These are phyloP conservation scores for Phytopythium mirpurense DNA, from an alignment of 352 stramenopile genomes.

Conservation along the genomic window DNA sequence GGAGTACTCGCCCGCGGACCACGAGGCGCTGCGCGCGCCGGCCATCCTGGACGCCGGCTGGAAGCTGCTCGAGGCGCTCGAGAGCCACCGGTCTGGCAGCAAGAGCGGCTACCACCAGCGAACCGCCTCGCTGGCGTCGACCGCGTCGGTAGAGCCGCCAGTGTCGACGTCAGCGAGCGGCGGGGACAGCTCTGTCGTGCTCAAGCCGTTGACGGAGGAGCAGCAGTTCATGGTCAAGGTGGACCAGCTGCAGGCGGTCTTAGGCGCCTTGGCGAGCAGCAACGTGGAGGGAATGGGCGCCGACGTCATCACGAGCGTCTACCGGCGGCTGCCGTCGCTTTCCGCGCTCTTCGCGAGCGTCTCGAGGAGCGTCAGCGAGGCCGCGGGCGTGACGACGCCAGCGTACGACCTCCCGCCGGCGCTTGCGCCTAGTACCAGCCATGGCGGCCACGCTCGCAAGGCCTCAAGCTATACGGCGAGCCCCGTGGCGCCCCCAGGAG, in stretches of 20 bases:
- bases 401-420: not conserved
- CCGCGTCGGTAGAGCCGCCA: not conserved
- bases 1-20: constrained; percentile 18
- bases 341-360: constrained; percentile 38
- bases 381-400: constrained; percentile 27
- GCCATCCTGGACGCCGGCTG: constrained; percentile 35
- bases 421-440: not conserved
- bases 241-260: constrained; percentile 54
- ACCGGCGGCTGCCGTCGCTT: constrained; percentile 36
- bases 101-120: constrained; percentile 27
- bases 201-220: constrained; percentile 32
- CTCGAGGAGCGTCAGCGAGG: constrained; percentile 28
- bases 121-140: constrained; percentile 6
- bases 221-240: constrained; percentile 63
- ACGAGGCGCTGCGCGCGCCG: not conserved
- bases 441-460: not conserved
- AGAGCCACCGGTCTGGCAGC: constrained; percentile 14
- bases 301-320: constrained; percentile 45
- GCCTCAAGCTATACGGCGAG: not conserved
- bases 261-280: constrained; percentile 27
- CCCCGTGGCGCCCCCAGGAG: constrained; percentile 6
- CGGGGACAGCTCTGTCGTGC: no score
- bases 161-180: not conserved
- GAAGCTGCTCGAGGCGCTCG: constrained; percentile 49
- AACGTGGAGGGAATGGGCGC: constrained; percentile 45